phyloP scores from a whole-genome alignment of 768 basidiomycete species.

The Serpula lacrymans region DNA sequence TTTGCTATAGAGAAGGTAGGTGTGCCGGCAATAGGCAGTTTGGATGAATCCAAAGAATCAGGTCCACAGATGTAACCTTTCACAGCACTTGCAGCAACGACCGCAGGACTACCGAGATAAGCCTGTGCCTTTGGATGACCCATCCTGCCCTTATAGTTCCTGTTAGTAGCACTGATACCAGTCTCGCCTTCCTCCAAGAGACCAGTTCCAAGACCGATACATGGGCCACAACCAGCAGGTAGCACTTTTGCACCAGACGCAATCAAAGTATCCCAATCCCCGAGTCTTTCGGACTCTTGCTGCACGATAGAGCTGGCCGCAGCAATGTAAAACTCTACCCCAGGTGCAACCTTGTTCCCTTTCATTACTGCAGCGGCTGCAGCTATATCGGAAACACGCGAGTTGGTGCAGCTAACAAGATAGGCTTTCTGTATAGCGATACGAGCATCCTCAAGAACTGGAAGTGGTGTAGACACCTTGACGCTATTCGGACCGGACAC shows the following conservation, averaged over 20 bases:
- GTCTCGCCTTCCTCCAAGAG: constrained; percentile 91
- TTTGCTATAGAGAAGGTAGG: constrained; percentile 57
- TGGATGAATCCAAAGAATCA: constrained; percentile 51
- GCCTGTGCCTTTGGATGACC: constrained; percentile 93
- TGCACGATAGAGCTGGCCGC: constrained; percentile 93
- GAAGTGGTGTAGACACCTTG: constrained; percentile 92
- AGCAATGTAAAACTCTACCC: constrained; percentile 96
- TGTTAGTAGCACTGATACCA: constrained; percentile 96
- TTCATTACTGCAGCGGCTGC: constrained; percentile 89
- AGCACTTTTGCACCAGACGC: constrained; percentile 89
- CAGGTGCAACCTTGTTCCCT: constrained; percentile 75
- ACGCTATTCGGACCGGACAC: constrained; percentile 98
- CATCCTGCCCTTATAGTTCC: constrained; percentile 99
- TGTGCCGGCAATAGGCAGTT: constrained; percentile 46
- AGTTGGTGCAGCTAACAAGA: constrained; percentile 97
- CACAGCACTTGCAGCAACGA: constrained; percentile 93
- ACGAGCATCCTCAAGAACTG: constrained; percentile 66
- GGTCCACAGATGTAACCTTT: constrained; percentile 91
- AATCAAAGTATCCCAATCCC: constrained; percentile 86
- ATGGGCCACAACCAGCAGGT: constrained; percentile 96
- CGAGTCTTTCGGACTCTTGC: constrained; percentile 77
- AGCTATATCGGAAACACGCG: constrained; percentile 90
- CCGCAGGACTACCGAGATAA: constrained; percentile 94
- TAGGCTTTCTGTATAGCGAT: constrained; percentile 96
- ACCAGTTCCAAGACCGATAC: constrained; percentile 93